phyloP scores from a whole-genome alignment of 495 filamentous ascomycete genomes.

The Hyaloscypha variabilis region DNA sequence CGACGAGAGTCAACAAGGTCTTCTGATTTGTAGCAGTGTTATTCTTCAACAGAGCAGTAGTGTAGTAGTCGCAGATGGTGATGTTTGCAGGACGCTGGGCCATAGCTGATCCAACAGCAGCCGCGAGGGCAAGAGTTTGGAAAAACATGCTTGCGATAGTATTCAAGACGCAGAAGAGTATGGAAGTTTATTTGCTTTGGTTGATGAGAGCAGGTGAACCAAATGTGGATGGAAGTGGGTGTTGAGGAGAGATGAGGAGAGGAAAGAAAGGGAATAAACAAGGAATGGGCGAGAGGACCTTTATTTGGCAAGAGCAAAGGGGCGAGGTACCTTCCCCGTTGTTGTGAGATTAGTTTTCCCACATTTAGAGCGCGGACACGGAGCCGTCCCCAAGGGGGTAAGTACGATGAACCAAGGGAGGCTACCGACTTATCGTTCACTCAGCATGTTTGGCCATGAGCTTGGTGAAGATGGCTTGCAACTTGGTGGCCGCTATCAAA shows the following conservation, averaged over 20 bases:
- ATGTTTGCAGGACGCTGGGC: conserved; percentile 47
- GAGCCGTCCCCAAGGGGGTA: neutral
- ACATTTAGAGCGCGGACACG: too few species aligned
- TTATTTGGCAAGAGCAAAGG: conserved; percentile 9
- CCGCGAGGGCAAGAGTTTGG: conserved; percentile 30
- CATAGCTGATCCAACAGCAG: conserved; percentile 29
- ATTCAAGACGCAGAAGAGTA: neutral
- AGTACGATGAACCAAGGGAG: neutral
- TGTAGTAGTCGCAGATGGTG: conserved; percentile 60
- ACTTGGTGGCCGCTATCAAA: conserved; percentile 3
- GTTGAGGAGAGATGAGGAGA: conserved; percentile 15
- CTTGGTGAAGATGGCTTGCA: neutral
- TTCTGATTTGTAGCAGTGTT: conserved; percentile 57
- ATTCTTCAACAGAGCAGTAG: conserved; percentile 49
- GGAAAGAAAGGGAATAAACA: conserved; percentile 8
- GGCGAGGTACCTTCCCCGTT: neutral
- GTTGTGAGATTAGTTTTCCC: too few species aligned
- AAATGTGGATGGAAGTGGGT: conserved; percentile 1
- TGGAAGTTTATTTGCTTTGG: neutral
- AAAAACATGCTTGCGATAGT: conserved; percentile 31
- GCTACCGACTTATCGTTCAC: neutral
- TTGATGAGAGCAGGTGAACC: neutral
- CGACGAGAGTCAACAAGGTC: conserved; percentile 51
- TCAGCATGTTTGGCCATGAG: neutral
- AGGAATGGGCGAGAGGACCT: conserved; percentile 17